Percentiles rank a stretch among this genome's conserved stretches.
phyloP scores from a whole-genome alignment of 2,329 filamentous ascomycete species.

The Didymella lethalis region DNA sequence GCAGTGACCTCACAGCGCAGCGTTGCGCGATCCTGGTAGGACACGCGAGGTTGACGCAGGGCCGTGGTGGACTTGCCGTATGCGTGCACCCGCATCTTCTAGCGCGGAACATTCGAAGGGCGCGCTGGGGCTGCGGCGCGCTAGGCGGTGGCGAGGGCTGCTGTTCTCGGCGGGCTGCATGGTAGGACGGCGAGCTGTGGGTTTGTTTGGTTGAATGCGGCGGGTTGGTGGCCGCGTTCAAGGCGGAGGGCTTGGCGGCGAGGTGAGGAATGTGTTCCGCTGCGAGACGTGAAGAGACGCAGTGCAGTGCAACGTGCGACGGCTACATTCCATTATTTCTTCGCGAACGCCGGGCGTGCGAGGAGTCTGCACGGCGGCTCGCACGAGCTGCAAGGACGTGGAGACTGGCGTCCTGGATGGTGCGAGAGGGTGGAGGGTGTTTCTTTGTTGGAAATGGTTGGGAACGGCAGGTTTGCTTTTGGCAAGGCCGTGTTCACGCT shows the following conservation, averaged over 20 bases:
- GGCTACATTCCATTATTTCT: background rate
- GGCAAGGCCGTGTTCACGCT: constrained; percentile 2
- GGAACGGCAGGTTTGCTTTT: constrained; percentile 16
- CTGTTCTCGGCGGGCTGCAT: constrained; percentile 20
- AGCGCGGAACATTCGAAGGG: constrained; percentile 5
- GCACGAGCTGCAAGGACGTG: background rate
- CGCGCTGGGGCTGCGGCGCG: background rate
- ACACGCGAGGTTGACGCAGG: constrained; percentile 6
- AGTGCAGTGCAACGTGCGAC: constrained; percentile 1
- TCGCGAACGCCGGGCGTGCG: background rate
- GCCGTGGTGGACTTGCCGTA: background rate
- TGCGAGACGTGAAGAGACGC: background rate
- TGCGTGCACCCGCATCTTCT: background rate
- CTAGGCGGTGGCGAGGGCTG: background rate
- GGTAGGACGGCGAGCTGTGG: background rate
- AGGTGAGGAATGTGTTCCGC: constrained; percentile 13
- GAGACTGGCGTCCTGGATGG: background rate
- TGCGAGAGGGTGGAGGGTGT: background rate
- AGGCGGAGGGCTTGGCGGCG: background rate
- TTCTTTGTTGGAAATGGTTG: constrained; percentile 19
- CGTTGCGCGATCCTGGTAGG: background rate
- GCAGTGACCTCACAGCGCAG: background rate
- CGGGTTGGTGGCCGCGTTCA: background rate
- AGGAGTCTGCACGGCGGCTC: background rate
- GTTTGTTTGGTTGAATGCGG: background rate